Conservation (phyloP, 2,329 filamentous ascomycete genomes). For the Cryphonectria radicalis region DNA sequence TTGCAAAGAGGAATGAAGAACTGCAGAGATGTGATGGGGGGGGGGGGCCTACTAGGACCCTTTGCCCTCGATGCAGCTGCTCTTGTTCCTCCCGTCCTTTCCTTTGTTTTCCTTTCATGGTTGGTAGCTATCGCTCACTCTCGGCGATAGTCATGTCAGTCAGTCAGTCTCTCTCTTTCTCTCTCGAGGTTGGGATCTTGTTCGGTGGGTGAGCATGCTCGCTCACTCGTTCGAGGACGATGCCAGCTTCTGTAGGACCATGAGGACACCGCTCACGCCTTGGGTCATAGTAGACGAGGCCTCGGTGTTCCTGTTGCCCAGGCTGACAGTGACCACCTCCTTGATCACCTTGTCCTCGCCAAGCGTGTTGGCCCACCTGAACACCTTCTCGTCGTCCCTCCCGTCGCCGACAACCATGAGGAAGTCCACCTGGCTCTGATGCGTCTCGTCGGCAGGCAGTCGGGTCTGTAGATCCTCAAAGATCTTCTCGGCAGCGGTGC, state of each 20-base stretch:
- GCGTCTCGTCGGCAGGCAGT: slow-evolving; percentile 39
- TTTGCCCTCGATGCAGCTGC: neutral
- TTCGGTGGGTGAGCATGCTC: neutral
- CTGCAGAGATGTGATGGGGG: neutral
- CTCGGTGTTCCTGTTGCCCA: slow-evolving; percentile 87
- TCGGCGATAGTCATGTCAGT: neutral
- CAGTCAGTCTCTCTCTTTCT: no score
- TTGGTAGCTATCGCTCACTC: neutral
- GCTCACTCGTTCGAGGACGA: slow-evolving; percentile 18
- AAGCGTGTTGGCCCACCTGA: slow-evolving; percentile 88
- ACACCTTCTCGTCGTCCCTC: slow-evolving; percentile 90
- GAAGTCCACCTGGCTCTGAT: slow-evolving; percentile 70
- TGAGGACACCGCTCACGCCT: slow-evolving; percentile 79
- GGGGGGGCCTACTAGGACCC: neutral
- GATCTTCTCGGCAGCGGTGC: slow-evolving; percentile 76
- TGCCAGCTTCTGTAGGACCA: slow-evolving; percentile 30
- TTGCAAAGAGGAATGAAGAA: neutral
- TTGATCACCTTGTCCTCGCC: slow-evolving; percentile 61
- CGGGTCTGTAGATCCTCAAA: slow-evolving; percentile 61
- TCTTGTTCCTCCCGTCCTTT: neutral
- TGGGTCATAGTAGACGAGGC: slow-evolving; percentile 85
- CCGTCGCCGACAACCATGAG: slow-evolving; percentile 89
- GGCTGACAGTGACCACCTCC: slow-evolving; percentile 81
- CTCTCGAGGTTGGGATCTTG: neutral
- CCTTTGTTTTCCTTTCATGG: neutral